Conservation (phyloP, 2,329 filamentous ascomycete species). For the Aspergillus tubingensis region DNA sequence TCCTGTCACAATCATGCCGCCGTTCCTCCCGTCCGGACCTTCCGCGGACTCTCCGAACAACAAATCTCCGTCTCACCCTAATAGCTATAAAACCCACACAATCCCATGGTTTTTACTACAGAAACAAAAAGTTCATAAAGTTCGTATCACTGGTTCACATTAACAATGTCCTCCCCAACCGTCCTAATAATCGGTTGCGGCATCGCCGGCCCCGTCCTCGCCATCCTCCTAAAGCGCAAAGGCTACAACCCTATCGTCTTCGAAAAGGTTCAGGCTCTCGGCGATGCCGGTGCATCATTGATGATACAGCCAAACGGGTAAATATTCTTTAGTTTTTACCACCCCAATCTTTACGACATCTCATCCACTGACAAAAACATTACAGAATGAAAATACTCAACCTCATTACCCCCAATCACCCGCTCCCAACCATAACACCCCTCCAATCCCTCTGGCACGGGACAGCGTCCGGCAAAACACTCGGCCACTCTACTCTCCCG, state of each 20-base stretch:
- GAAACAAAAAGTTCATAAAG: too few relatives aligned
- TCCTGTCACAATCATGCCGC: not conserved
- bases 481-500: not conserved
- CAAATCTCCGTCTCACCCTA: not conserved
- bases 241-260: conserved; percentile 8
- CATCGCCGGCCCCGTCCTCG: conserved; percentile 6
- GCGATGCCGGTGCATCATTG: conserved; percentile 11
- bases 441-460: conserved; percentile 2
- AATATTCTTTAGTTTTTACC: too few relatives aligned
- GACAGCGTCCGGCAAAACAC: not conserved
- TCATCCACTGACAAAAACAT: not conserved
- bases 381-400: conserved; percentile 6
- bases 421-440: not conserved
- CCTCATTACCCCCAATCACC: fast-evolving
- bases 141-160: too few relatives aligned
- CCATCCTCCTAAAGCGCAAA: not conserved
- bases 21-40: not conserved
- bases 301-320: conserved; percentile 9
- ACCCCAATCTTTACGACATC: not conserved
- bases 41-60: not conserved
- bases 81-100: not conserved
- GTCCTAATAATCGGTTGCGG: conserved; percentile 9
- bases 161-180: not conserved
- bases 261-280: conserved; percentile 5
- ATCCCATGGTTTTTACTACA: not conserved